These are phyloP conservation scores for Aspergillus sp. DNA, from an alignment of 2,329 filamentous ascomycete genomes.

Conservation along the genomic window DNA sequence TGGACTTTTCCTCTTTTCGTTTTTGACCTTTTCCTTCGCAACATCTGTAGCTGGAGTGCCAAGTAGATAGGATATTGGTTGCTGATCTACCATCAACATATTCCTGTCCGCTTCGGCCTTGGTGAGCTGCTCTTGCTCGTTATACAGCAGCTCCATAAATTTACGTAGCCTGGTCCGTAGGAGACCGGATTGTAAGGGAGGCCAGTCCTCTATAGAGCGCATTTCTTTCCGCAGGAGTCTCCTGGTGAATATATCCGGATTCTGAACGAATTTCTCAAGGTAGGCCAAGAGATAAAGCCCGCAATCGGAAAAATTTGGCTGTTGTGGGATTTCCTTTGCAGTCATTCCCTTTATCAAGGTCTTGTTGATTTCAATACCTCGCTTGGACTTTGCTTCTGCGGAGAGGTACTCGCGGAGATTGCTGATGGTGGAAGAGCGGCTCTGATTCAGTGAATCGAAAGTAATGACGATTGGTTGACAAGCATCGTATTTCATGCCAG, in stretches of 20 bases:
- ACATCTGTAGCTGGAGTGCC: slow-evolving; percentile 13
- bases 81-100: slow-evolving; percentile 27
- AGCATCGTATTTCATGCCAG: slow-evolving; percentile 45
- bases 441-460: slow-evolving; percentile 75
- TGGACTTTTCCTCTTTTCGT: not conserved
- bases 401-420: slow-evolving; percentile 74
- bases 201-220: slow-evolving; percentile 55
- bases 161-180: slow-evolving; percentile 67
- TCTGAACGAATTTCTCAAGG: slow-evolving; percentile 73
- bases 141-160: slow-evolving; percentile 63
- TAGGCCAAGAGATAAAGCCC: slow-evolving; percentile 86
- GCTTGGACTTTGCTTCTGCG: slow-evolving; percentile 69
- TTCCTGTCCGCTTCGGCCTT: slow-evolving; percentile 39
- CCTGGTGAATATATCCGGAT: slow-evolving; percentile 69
- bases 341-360: slow-evolving; percentile 61
- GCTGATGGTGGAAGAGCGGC: slow-evolving; percentile 64
- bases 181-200: slow-evolving; percentile 52
- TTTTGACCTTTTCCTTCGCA: not conserved
- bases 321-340: slow-evolving; percentile 72
- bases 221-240: slow-evolving; percentile 68
- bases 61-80: slow-evolving; percentile 34
- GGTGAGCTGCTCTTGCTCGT: slow-evolving; percentile 51
- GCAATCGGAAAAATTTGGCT: slow-evolving; percentile 85
- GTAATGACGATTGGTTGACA: slow-evolving; percentile 73
- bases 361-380: slow-evolving; percentile 48